A percentile compares a stretch with the other conserved stretches of the same genome.
These are phyloP conservation scores for Pseudotsuga menziesii DNA, from an alignment of 75 land plant genomes.

Conservation along the genomic window DNA sequence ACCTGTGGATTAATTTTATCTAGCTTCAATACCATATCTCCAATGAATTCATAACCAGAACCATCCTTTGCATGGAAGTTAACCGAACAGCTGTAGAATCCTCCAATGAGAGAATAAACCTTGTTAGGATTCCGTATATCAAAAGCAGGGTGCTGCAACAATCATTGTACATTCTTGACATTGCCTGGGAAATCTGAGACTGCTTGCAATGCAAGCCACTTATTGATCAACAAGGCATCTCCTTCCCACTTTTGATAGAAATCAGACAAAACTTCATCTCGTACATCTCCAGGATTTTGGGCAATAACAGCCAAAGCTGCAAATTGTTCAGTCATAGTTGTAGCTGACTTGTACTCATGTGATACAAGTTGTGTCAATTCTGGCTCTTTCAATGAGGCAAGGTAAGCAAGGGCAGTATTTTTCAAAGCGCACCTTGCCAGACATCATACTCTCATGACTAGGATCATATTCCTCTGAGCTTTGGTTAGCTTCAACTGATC, in stretches of 20 bases:
- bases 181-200: constrained; percentile 84
- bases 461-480: constrained; percentile 67
- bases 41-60: no score
- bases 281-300: constrained; percentile 68
- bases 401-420: constrained; percentile 40
- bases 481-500: constrained; percentile 49
- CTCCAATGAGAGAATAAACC: no score
- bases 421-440: constrained; percentile 86
- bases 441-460: constrained; percentile 59
- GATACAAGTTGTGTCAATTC: constrained; percentile 52
- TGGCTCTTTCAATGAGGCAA: background rate
- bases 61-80: no score
- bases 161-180: constrained; percentile 70
- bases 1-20: no score
- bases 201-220: constrained; percentile 98
- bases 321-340: constrained; percentile 97
- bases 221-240: constrained; percentile 80
- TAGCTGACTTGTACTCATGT: constrained; percentile 68
- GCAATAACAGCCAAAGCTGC: constrained; percentile 80
- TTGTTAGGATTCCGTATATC: constrained; percentile 94
- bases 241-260: constrained; percentile 91
- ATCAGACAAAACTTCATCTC: constrained; percentile 61
- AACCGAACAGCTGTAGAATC: no score
- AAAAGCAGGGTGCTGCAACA: constrained; percentile 86
- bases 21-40: no score